phyloP scores from a whole-genome alignment of 2,329 filamentous ascomycete genomes.

The Ophiostoma australiae region DNA sequence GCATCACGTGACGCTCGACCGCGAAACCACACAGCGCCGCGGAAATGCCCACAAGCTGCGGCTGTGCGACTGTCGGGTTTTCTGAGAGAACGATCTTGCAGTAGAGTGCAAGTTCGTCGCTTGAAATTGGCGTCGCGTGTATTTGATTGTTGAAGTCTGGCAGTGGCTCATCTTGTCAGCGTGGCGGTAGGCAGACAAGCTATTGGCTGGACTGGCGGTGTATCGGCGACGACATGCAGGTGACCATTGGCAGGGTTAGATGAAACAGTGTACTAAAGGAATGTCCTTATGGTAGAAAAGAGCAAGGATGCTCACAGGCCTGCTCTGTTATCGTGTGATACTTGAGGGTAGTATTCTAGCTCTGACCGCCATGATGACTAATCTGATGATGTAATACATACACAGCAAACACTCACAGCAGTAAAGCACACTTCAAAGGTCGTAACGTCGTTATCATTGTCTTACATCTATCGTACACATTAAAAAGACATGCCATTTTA shows the following conservation, averaged over 20 bases:
- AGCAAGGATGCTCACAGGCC: not conserved
- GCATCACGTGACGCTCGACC: not conserved
- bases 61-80: not conserved
- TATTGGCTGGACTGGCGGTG: not conserved
- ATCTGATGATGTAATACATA: not conserved
- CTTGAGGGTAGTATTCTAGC: too few species aligned
- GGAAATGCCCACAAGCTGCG: slow-evolving; percentile 17
- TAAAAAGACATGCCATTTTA: too few species aligned
- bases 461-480: not conserved
- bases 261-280: not conserved
- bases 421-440: not conserved
- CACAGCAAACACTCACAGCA: not conserved
- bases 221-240: slow-evolving; percentile 12
- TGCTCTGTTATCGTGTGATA: not conserved
- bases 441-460: slow-evolving; percentile 5
- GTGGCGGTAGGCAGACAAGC: not conserved
- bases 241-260: not conserved
- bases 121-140: not conserved
- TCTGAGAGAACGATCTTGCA: not conserved
- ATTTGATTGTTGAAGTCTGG: not conserved
- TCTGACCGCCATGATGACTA: not conserved
- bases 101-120: not conserved
- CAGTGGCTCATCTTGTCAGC: not conserved
- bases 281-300: not conserved
- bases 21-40: slow-evolving; percentile 20